These are phyloP conservation scores for Marasmius tenuissimus DNA, from an alignment of 1,284 basidiomycete genomes.

Conservation along the genomic window DNA sequence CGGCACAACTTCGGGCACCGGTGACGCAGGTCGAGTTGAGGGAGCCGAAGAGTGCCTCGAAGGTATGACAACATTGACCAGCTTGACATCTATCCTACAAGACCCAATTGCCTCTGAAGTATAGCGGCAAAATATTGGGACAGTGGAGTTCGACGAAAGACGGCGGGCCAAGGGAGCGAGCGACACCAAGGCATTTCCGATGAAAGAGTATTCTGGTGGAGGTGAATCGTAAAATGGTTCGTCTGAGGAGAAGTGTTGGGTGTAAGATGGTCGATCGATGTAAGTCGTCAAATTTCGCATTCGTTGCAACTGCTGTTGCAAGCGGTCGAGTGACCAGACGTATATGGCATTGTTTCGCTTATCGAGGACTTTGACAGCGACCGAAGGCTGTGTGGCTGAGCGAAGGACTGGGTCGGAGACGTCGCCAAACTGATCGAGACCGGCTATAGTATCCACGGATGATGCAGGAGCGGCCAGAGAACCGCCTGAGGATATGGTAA, in stretches of 20 bases:
- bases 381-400: slow-evolving; percentile 76
- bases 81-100: slow-evolving; percentile 81
- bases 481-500: slow-evolving; percentile 84
- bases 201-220: slow-evolving; percentile 86
- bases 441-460: slow-evolving; percentile 83
- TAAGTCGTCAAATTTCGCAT: slow-evolving; percentile 96
- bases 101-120: slow-evolving; percentile 93
- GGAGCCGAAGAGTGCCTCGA: slow-evolving; percentile 62
- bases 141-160: slow-evolving; percentile 70
- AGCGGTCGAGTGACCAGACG: slow-evolving; percentile 86
- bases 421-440: slow-evolving; percentile 90
- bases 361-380: slow-evolving; percentile 91
- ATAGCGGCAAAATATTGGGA: slow-evolving; percentile 90
- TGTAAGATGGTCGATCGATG: slow-evolving; percentile 90
- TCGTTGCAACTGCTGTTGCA: slow-evolving; percentile 85
- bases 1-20: slow-evolving; percentile 60
- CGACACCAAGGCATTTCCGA: slow-evolving; percentile 85
- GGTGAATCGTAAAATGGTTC: slow-evolving; percentile 91
- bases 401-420: slow-evolving; percentile 78
- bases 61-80: slow-evolving; percentile 67
- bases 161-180: slow-evolving; percentile 80
- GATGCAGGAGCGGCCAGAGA: slow-evolving; percentile 80
- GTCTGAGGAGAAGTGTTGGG: slow-evolving; percentile 90
- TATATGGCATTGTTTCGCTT: slow-evolving; percentile 84
- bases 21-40: slow-evolving; percentile 70